Evolutionary conservation across 2,329 filamentous ascomycete species (phyloP), one percentile per base, ranked within the genome.

Genomic region (Fusarium subtropicale): DNA sequence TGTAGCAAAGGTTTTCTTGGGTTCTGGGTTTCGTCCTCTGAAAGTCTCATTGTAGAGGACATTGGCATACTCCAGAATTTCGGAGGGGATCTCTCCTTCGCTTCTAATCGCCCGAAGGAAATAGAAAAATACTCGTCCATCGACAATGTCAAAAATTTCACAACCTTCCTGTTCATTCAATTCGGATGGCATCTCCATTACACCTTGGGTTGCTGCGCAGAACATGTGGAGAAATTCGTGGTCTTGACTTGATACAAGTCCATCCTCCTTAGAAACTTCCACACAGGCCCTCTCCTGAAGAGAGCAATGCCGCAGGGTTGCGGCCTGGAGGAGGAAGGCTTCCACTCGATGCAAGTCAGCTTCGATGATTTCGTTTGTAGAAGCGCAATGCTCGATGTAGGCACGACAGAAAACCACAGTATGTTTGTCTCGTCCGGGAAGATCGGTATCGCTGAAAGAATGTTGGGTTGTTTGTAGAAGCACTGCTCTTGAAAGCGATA

Each of bases 71-170:
- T 60, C 28, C 5, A 63, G 24, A 13, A 71, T 54, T 15, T 9
- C 20, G 15, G 51, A 20, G 22, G 68, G 46, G 15, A 70, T 28
- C 2, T 39, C 4, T 3, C 24, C 20, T 1, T 48, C 33, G 8
- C 36, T 48, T 33, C 45, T 66, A 13, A 74, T 41, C 4, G 62
- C 59, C 9, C 65, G 18, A 18, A 76, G 44, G 28, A 77, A n/a
- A 7, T 69, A 36, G 1, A 62, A 60, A 44, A 78, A 72, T 7
- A 80, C 62, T 9, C 76, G 71, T 7, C 41, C 34, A n/a, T 52
- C 45, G 16, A 64, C 24, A 9, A 64, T 38, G 20, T 51, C 45
- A 20, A 39, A 56, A 33, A 64, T 18, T 5, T 39, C 30, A 45
- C 22, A 45, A 5, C 33, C 38, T 39, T 39, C 15, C 31, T 50